A percentile compares a stretch with the other conserved stretches of the same genome.
These are phyloP conservation scores for Dimargaris verticillata DNA, from an alignment of 192 early-diverging fungal species.

Conservation along the genomic window DNA sequence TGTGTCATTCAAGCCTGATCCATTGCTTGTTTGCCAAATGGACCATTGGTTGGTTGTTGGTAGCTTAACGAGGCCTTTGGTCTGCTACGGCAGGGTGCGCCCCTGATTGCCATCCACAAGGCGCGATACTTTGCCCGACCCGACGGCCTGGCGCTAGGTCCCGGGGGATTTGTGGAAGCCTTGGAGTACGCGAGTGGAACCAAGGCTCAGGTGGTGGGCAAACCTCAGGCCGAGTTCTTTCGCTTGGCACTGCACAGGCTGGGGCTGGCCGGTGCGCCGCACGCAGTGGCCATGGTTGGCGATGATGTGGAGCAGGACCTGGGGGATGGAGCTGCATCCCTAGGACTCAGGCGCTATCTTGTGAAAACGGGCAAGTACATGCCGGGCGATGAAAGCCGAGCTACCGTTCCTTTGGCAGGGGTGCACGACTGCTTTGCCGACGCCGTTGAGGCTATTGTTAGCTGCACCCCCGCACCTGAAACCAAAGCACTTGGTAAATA, in stretches of 20 bases:
- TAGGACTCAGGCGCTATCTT: conserved; percentile 45
- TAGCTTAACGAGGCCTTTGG: conserved; percentile 64
- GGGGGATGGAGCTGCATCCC: conserved; percentile 53
- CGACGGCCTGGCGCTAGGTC: conserved; percentile 55
- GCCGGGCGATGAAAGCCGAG: conserved; percentile 44
- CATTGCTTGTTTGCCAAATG: not conserved
- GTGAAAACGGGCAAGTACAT: conserved; percentile 79
- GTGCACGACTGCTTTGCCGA: conserved; percentile 48
- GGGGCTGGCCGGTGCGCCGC: conserved; percentile 26
- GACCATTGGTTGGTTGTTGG: conserved; percentile 20
- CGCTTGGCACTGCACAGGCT: conserved; percentile 58
- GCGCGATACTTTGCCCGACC: conserved; percentile 56
- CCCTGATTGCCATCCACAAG: conserved; percentile 70
- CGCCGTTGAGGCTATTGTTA: conserved; percentile 42
- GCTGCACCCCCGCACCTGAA: no score
- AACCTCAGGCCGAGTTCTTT: conserved; percentile 62
- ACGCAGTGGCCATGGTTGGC: conserved; percentile 65
- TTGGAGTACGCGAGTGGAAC: conserved; percentile 61
- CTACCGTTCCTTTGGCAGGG: conserved; percentile 26
- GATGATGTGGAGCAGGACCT: conserved; percentile 75
- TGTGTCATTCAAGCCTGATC: conserved; percentile 6
- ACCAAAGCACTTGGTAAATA: no score
- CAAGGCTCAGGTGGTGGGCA: conserved; percentile 58
- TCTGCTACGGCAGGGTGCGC: conserved; percentile 37
- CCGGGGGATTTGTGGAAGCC: conserved; percentile 76